Percentiles rank a stretch among this genome's conserved stretches.
phyloP scores from a whole-genome alignment of 139 green algal species.

The Chlorella sp. region DNA sequence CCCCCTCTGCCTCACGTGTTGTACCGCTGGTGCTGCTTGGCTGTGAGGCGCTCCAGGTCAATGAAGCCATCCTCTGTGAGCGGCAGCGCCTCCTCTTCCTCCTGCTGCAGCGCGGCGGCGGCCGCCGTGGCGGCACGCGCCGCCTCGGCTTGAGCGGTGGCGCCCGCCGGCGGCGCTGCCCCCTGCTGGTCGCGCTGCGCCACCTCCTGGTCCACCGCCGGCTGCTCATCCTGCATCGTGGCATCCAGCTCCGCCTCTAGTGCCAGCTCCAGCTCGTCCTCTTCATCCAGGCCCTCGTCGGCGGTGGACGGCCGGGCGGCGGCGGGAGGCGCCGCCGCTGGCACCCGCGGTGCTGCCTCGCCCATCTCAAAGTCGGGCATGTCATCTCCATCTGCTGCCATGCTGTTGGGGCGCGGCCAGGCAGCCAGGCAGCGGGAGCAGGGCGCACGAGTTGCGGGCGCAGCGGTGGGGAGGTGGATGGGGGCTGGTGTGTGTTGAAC shows the following conservation, averaged over 20 bases:
- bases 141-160: background rate
- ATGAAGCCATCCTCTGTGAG: slow-evolving; percentile 37
- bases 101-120: slow-evolving; percentile 4
- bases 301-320: background rate
- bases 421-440: too few relatives aligned
- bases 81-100: slow-evolving; percentile 31
- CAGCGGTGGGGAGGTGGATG: too few relatives aligned
- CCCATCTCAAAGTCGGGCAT: slow-evolving; percentile 1
- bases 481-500: background rate
- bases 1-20: slow-evolving; percentile 13
- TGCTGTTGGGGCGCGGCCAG: background rate
- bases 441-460: too few relatives aligned
- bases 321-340: background rate
- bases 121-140: background rate
- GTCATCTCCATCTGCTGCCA: background rate
- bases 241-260: slow-evolving; percentile 29
- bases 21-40: slow-evolving; percentile 42
- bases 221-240: background rate
- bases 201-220: background rate
- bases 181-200: background rate
- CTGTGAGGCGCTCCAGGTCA: slow-evolving; percentile 39
- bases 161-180: background rate
- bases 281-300: slow-evolving; percentile 12
- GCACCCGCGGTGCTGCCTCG: background rate
- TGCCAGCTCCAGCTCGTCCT: slow-evolving; percentile 43